Evolutionary conservation across 805 yeast genomes (phyloP).

Genomic region (fission yeast (Schizosaccharomyces pombe)): DNA sequence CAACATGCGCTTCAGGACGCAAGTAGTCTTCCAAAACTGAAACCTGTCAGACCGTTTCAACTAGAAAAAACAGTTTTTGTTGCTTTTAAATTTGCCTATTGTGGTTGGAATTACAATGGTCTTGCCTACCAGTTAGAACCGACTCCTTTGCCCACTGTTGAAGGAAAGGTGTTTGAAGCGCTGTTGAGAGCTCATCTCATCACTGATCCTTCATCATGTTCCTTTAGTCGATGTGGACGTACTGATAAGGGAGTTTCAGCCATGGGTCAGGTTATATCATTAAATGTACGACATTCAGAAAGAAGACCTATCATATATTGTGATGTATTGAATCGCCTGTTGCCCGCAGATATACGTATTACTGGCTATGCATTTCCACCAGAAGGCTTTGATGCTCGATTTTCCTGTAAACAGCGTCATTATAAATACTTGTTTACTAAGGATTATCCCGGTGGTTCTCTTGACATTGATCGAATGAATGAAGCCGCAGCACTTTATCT

Average conservation of each 20-base stretch:
- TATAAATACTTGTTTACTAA: conserved; percentile 53
- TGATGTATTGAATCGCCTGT: conserved; percentile 42
- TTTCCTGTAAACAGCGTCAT: conserved; percentile 69
- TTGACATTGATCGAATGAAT: conserved; percentile 46
- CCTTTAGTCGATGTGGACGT: conserved; percentile 78
- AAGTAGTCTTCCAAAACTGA: neutral
- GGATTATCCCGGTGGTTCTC: conserved; percentile 7
- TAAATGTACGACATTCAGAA: conserved; percentile 41
- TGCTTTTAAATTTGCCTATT: conserved; percentile 63
- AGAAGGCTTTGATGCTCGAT: conserved; percentile 63
- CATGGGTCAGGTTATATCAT: conserved; percentile 74
- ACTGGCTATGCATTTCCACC: conserved; percentile 76
- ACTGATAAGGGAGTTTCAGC: conserved; percentile 96
- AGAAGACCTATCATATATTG: conserved; percentile 46
- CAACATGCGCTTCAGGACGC: too few relatives aligned
- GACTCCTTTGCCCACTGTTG: conserved; percentile 71
- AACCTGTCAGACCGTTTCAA: neutral
- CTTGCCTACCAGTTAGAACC: conserved; percentile 52
- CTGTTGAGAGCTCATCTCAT: conserved; percentile 43
- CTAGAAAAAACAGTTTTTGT: conserved; percentile 15
- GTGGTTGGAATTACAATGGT: conserved; percentile 91
- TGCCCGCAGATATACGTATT: conserved; percentile 66
- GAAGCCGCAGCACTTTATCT: conserved; percentile 36
- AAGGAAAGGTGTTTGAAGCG: conserved; percentile 49
- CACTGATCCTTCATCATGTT: conserved; percentile 30